These are phyloP conservation scores for Penicillium hesseltinei DNA, from an alignment of 2,329 filamentous ascomycete species.

Conservation along the genomic window DNA sequence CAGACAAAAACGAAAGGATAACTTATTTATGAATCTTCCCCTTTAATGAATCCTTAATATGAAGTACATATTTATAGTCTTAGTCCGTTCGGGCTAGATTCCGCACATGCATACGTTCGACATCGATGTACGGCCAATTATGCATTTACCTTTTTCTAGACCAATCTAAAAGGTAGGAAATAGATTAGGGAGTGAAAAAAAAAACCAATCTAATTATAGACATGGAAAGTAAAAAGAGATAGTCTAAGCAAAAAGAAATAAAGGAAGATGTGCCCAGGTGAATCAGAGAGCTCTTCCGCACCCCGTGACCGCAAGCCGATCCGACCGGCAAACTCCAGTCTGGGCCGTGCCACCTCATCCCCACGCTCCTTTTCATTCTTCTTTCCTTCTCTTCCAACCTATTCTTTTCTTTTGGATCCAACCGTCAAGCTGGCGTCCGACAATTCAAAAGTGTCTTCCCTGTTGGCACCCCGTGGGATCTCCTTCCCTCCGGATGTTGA, in stretches of 20 bases:
- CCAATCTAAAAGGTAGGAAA: background rate
- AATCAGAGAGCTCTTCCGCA: constrained; percentile 12
- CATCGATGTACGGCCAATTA: background rate
- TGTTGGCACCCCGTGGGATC: constrained; percentile 84
- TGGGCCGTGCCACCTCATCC: constrained; percentile 30
- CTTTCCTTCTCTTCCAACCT: constrained; percentile 23
- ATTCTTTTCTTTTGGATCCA: constrained; percentile 2
- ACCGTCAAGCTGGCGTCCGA: constrained; percentile 30
- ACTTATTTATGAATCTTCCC: background rate
- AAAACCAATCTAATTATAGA: constrained; percentile 4
- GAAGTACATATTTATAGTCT: background rate
- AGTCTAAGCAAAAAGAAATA: constrained; percentile 5
- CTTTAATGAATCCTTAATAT: background rate
- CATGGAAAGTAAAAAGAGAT: background rate
- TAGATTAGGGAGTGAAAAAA: background rate
- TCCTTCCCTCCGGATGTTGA: constrained; percentile 84
- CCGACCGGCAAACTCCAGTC: constrained; percentile 23
- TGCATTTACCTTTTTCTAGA: background rate
- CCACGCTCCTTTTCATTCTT: constrained; percentile 27
- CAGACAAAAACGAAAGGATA: background rate
- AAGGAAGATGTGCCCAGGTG: background rate
- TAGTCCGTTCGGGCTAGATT: constrained; percentile 5
- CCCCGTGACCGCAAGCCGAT: constrained; percentile 24
- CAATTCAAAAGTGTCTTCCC: constrained; percentile 94
- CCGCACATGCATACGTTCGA: constrained; percentile 5